Percentiles rank a stretch among this genome's conserved stretches.
These are phyloP conservation scores for Platanthera guangdongensis DNA, from an alignment of 106 monocot genomes.

Conservation along the genomic window DNA sequence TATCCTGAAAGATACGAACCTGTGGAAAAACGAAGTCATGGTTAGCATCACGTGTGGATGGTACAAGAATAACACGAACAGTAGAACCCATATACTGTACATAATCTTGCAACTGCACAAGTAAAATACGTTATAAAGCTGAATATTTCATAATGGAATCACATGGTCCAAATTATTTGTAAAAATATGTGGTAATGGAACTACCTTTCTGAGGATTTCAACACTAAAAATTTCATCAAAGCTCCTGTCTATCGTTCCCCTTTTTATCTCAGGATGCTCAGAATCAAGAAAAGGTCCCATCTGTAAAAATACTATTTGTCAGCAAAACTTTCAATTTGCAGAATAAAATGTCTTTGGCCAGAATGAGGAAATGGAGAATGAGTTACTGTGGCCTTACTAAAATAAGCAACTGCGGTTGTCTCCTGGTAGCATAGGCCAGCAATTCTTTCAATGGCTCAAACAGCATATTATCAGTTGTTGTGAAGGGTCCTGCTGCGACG, in stretches of 20 bases:
- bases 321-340: background rate
- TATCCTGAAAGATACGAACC: conserved; percentile 29
- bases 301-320: conserved; percentile 24
- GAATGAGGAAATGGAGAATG: background rate
- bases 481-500: conserved; percentile 86
- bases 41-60: conserved; percentile 92
- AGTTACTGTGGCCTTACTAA: conserved; percentile 35
- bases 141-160: background rate
- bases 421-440: conserved; percentile 88
- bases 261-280: conserved; percentile 90
- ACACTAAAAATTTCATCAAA: conserved; percentile 77
- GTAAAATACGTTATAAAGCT: background rate
- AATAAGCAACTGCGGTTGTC: conserved; percentile 76
- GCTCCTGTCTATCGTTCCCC: conserved; percentile 57
- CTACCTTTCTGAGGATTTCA: conserved; percentile 72
- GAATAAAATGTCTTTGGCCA: background rate
- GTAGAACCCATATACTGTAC: conserved; percentile 60
- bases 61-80: conserved; percentile 65
- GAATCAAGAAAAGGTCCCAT: conserved; percentile 97
- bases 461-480: conserved; percentile 84
- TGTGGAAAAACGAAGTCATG: conserved; percentile 94
- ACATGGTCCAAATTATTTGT: background rate
- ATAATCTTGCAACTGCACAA: conserved; percentile 66
- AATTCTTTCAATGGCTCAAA: conserved; percentile 91
- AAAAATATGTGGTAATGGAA: background rate